Conservation (phyloP, 805 yeast genomes). For the Kuraishia molischiana region DNA sequence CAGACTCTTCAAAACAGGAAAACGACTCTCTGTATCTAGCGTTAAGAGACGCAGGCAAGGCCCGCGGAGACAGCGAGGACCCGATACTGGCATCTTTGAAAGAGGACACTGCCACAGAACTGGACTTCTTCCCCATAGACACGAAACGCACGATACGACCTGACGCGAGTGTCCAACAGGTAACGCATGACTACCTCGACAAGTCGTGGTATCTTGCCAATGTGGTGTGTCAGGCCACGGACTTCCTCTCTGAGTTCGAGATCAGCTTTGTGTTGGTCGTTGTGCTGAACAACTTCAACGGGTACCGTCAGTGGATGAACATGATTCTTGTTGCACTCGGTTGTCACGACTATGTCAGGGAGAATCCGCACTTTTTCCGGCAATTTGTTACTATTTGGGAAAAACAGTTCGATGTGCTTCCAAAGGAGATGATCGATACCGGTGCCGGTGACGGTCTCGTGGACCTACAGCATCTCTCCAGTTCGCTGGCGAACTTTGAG, state of each 20-base stretch:
- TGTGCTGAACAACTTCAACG: constrained; percentile 52
- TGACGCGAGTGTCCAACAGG: constrained; percentile 24
- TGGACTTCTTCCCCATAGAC: constrained; percentile 33
- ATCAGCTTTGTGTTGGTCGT: constrained; percentile 37
- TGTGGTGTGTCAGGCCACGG: constrained; percentile 18
- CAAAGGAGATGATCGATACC: constrained; percentile 9
- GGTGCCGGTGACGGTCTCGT: not conserved
- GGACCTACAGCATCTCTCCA: not conserved
- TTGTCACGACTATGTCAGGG: constrained; percentile 18
- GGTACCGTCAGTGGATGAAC: constrained; percentile 55
- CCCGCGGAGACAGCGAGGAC: constrained; percentile 14
- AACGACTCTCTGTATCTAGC: constrained; percentile 28
- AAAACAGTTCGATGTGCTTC: constrained; percentile 28
- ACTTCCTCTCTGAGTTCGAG: constrained; percentile 43
- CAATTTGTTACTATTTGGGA: constrained; percentile 21
- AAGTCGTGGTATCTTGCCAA: constrained; percentile 47
- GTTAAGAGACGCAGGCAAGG: constrained; percentile 19
- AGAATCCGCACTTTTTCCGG: constrained; percentile 16
- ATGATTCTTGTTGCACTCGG: constrained; percentile 33
- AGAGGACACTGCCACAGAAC: constrained; percentile 18
- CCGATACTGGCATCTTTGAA: constrained; percentile 20
- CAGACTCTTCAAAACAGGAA: constrained; percentile 42
- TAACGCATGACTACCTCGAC: constrained; percentile 46
- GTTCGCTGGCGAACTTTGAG: not conserved
- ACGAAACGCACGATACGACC: constrained; percentile 26